A percentile compares a stretch with the other conserved stretches of the same genome.
Conservation (phyloP, 768 basidiomycete species). For the Psilocybe azurescens region DNA sequence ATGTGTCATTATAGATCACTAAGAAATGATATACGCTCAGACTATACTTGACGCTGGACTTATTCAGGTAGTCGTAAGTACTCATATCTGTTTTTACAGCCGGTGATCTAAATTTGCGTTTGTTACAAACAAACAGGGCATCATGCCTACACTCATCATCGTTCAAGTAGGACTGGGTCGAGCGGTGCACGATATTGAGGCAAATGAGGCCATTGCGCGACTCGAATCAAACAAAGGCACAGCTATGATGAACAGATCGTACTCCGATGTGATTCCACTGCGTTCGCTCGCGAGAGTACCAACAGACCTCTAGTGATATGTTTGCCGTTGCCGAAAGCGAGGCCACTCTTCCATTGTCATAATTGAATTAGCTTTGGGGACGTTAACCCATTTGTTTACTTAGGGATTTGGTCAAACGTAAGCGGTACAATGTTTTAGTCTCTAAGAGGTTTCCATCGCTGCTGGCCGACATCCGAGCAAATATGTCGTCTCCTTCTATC, state of each 20-base stretch:
- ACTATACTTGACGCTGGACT: slow-evolving; percentile 29
- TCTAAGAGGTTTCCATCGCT: too few species aligned
- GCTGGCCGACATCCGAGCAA: too few species aligned
- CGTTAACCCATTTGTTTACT: neutral
- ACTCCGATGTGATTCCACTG: slow-evolving; percentile 6
- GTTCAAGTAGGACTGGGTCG: slow-evolving; percentile 38
- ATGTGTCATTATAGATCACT: neutral
- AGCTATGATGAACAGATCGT: slow-evolving; percentile 1
- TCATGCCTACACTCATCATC: slow-evolving; percentile 41
- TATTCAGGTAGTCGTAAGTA: slow-evolving; percentile 36
- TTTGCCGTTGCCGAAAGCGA: slow-evolving; percentile 1
- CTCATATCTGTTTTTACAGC: neutral
- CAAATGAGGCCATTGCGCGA: slow-evolving; percentile 20
- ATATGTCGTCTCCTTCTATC: too few species aligned
- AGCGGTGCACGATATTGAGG: slow-evolving; percentile 31
- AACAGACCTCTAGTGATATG: slow-evolving; percentile 15
- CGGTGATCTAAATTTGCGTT: neutral
- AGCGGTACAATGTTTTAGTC: too few species aligned
- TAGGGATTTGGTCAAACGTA: too few species aligned
- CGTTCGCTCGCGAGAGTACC: slow-evolving; percentile 13
- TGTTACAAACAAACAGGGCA: slow-evolving; percentile 23
- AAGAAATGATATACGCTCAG: slow-evolving; percentile 3
- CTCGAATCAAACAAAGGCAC: slow-evolving; percentile 13
- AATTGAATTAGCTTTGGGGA: neutral
- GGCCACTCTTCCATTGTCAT: neutral